These are phyloP conservation scores for Comarum palustre DNA, from an alignment of 306 rosid genomes.

Conservation along the genomic window DNA sequence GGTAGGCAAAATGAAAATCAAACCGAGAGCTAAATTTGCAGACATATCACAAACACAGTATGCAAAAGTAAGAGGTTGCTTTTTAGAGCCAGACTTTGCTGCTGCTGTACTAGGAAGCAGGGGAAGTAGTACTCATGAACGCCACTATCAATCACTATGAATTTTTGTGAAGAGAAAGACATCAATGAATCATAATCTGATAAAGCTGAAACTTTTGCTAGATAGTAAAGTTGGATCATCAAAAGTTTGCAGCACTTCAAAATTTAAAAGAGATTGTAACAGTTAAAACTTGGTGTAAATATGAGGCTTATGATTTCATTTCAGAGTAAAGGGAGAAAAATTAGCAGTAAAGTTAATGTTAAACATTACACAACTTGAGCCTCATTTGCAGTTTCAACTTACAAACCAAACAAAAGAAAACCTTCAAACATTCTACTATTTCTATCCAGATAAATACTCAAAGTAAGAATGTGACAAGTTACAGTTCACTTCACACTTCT, in stretches of 20 bases:
- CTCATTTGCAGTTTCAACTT: slow-evolving; percentile 30
- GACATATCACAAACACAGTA: neutral
- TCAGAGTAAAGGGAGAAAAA: neutral
- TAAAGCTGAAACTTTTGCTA: slow-evolving; percentile 1
- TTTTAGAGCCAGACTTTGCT: slow-evolving; percentile 1
- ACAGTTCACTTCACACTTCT: slow-evolving; percentile 7
- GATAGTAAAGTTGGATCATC: neutral
- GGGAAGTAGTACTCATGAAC: neutral
- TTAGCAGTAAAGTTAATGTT: neutral
- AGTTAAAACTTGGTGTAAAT: no score
- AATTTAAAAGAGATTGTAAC: neutral
- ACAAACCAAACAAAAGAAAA: slow-evolving; percentile 20
- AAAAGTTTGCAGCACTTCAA: neutral
- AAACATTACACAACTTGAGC: neutral
- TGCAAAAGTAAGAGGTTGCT: slow-evolving; percentile 9
- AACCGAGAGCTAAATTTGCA: neutral
- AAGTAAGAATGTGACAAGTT: slow-evolving; percentile 29
- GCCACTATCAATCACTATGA: slow-evolving; percentile 13
- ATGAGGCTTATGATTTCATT: neutral
- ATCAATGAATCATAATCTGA: neutral
- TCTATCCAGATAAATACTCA: slow-evolving; percentile 31
- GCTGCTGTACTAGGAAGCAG: slow-evolving; percentile 4
- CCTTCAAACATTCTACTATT: slow-evolving; percentile 13
- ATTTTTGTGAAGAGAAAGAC: slow-evolving; percentile 38
- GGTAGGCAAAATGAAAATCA: neutral